Evolutionary conservation across 495 filamentous ascomycete species (phyloP), one percentile per base, ranked within the genome.

Genomic region (Penicillium atrosanguineum): DNA sequence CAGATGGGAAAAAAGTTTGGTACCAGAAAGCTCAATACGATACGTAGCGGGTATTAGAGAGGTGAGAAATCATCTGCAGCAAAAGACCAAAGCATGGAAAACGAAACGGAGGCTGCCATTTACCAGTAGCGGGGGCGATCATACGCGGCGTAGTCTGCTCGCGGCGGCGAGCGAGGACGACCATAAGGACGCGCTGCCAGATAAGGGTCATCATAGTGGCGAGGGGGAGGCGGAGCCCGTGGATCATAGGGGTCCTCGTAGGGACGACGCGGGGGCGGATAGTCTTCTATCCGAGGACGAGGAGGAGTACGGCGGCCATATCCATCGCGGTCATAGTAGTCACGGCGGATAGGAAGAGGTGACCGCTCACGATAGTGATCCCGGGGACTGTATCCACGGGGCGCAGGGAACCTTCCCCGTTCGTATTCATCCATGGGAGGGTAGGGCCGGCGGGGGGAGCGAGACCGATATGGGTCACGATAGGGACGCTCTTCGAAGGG

Each of bases 291-390:
- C 42, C 78, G 76, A 55, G 89, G 87, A 44, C 82, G 89, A 18
- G 91, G 89, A 23, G 90, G 79, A 57, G 74, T 78, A 15, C 80
- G 76, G 43, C 89, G 83, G 52, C 71, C 80, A 69, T 92, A 91
- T 40, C 87, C 81, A 59, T 84, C 81, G 49, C 86, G 83, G 43
- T 87, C 83, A 62, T 97, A 91, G 68, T 96, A 92, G 61, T 95
- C 93, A 51, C 88, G 84, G 46, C 89, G 87, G 38, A 87, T 75
- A 34, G 88, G 87, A 19, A 79, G 78, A 11, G 83, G 81, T 50
- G 88, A 89, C 50, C 91, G 82, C 63, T 94, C 90, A 68, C 92
- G 91, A 71, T 95, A 96, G 54, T 87, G 89, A 50, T 87, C 87
- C 53, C 87, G 83, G 31, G 89, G 89, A 68, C 87, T 91, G 66